phyloP scores from a whole-genome alignment of 495 filamentous ascomycete species.

The Cercophora samala region DNA sequence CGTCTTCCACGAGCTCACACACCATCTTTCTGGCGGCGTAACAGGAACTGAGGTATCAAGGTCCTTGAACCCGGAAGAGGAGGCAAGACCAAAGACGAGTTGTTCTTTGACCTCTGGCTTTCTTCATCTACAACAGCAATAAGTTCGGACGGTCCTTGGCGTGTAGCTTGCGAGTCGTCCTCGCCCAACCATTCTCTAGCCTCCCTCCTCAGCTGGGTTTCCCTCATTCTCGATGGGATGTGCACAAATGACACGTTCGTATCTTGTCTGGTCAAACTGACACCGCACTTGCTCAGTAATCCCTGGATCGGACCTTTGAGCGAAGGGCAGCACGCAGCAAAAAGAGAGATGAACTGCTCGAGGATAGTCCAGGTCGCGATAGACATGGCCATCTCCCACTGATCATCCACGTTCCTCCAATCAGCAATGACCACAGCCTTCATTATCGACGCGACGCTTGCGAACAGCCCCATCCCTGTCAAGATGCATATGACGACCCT shows the following conservation, averaged over 20 bases:
- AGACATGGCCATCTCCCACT: constrained; percentile 17
- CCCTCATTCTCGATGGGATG: constrained; percentile 1
- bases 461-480: constrained; percentile 24
- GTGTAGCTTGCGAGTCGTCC: neutral
- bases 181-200: constrained; percentile 9
- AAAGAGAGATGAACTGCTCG: constrained; percentile 23
- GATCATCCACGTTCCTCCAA: constrained; percentile 12
- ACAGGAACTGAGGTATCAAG: neutral
- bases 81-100: neutral
- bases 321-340: constrained; percentile 25
- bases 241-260: constrained; percentile 18
- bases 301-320: constrained; percentile 24
- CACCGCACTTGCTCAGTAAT: constrained; percentile 15
- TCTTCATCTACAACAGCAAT: neutral
- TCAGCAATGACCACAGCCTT: constrained; percentile 18
- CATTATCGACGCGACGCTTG: constrained; percentile 17
- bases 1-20: neutral
- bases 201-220: neutral
- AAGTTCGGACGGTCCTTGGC: neutral
- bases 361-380: constrained; percentile 23
- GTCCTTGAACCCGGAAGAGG: constrained; percentile 3
- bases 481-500: constrained; percentile 26
- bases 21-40: neutral
- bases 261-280: constrained; percentile 15
- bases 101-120: neutral